Conservation (phyloP, 805 yeast species). For the Tanozyma kutaoensis region DNA sequence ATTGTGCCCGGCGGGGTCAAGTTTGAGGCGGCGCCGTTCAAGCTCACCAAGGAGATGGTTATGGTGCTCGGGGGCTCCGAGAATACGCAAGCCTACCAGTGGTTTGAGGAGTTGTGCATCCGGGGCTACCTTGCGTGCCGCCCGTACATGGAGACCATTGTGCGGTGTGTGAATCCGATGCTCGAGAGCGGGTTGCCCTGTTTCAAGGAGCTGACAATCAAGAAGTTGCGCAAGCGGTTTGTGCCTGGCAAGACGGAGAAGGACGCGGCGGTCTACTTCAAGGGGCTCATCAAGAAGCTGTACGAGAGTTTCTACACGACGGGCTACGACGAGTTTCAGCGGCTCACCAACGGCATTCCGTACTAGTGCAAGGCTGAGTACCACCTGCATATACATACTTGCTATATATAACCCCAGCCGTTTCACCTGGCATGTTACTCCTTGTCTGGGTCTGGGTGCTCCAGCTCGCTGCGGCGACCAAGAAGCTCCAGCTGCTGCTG, state of each 20-base stretch:
- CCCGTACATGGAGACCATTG: slow-evolving; percentile 75
- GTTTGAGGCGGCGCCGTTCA: slow-evolving; percentile 97
- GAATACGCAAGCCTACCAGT: slow-evolving; percentile 72
- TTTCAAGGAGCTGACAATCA: slow-evolving; percentile 80
- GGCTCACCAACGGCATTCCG: slow-evolving; percentile 94
- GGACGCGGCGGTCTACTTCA: slow-evolving; percentile 73
- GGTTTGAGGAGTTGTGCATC: slow-evolving; percentile 93
- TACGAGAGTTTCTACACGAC: slow-evolving; percentile 82
- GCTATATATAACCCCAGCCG: no score
- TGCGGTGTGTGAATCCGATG: slow-evolving; percentile 85
- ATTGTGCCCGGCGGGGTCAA: slow-evolving; percentile 98
- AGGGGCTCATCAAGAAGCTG: slow-evolving; percentile 62
- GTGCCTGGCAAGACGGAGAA: slow-evolving; percentile 69
- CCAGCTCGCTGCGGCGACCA: slow-evolving; percentile 7
- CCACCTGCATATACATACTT: no score
- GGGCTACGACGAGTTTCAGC: slow-evolving; percentile 96
- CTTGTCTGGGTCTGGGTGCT: no score
- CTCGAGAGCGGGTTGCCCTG: slow-evolving; percentile 92
- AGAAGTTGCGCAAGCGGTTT: slow-evolving; percentile 64
- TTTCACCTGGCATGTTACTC: no score
- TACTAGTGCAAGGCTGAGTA: no score
- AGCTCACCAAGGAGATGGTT: slow-evolving; percentile 92
- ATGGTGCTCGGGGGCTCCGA: slow-evolving; percentile 88
- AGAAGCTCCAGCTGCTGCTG: slow-evolving; percentile 41
- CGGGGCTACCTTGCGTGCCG: slow-evolving; percentile 84